Base-by-base conservation (phyloP, 2,329 filamentous ascomycete species). In the Fusarium sp. region DNA sequence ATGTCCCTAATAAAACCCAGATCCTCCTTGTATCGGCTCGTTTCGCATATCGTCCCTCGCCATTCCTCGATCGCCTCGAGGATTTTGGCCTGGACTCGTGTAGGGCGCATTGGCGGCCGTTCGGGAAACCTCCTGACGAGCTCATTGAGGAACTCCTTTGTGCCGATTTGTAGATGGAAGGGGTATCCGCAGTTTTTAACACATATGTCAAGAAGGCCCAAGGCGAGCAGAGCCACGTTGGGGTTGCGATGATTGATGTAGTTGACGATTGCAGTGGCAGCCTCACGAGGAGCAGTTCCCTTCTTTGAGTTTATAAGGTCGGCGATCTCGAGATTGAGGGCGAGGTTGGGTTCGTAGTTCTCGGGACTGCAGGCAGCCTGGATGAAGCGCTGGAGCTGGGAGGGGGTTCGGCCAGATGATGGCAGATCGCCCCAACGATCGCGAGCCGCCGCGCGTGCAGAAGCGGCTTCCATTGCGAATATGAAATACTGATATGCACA, bases 181-280 rank as follows among this genome's bases (percentile, higher is more conserved):
- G 96, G 95, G 81, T 99, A 99, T 77, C 96, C 96, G 87, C 96
- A 99, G 85, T 99, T 99, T 87, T 99, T 99, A 83, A 98, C 96
- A 83, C 96, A 98, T 72, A 98, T 98, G 82, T 99, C 96, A 80
- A 99, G 93, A 75, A 99, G 90, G 84, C 92, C 91, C 79, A 98
- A 88, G 66, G 96, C 95, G 66, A 98, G 88, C 74, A 99, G 86
- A 69, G 95, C 93, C 75, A 99, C 94, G 82, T 97, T 98, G 68
- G 95, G 93, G 81, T 98, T 99, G 81, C 96, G 93, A 83, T 97
- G 94, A 84, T 99, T 99, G 86, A 98, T 91, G 80, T 95, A 94
- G 83, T 93, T 92, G 77, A 98, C 95, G 74, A 98, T 97, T 72
- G 94, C 91, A 73, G 97, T 90, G 69, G 95, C 95, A 54, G 95